Percentiles rank a stretch among this genome's conserved stretches.
Conservation (phyloP, 129 eudicot species). For the Centella asiatica region DNA sequence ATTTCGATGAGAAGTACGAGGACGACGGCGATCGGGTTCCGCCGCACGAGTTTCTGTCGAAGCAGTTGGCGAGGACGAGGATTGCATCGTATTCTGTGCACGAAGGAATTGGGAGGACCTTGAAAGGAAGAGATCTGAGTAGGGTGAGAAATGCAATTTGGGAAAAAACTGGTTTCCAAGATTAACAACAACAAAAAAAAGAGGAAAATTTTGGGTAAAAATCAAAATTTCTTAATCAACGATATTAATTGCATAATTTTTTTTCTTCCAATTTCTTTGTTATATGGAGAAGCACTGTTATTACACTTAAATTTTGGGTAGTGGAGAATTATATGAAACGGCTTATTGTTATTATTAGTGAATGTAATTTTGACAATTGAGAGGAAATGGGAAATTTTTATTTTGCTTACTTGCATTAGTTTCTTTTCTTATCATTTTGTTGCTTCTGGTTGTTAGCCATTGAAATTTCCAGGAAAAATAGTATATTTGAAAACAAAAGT, state of each 20-base stretch:
- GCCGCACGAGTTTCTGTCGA: slow-evolving; percentile 16
- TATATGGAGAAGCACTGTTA: too few relatives aligned
- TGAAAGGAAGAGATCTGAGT: slow-evolving; percentile 18
- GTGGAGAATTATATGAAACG: background rate
- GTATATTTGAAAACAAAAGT: too few relatives aligned
- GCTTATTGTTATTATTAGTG: background rate
- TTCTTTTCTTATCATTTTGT: too few relatives aligned
- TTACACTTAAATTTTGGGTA: too few relatives aligned
- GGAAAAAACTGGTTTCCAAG: slow-evolving; percentile 8
- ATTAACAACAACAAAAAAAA: background rate
- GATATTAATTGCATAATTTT: background rate
- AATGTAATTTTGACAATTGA: background rate
- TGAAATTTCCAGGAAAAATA: too few relatives aligned
- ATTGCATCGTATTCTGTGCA: slow-evolving; percentile 9
- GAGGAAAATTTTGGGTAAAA: background rate
- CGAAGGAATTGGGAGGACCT: slow-evolving; percentile 17
- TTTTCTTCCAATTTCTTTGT: too few relatives aligned
- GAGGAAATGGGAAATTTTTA: background rate
- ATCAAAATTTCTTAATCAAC: background rate
- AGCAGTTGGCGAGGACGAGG: slow-evolving; percentile 8
- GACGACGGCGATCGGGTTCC: slow-evolving; percentile 1
- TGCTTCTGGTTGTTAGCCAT: too few relatives aligned
- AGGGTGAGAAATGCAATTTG: slow-evolving; percentile 13
- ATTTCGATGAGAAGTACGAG: background rate
- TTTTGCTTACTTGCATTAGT: background rate